Percentiles rank a stretch among this genome's conserved stretches.
phyloP scores from a whole-genome alignment of 2,329 filamentous ascomycete genomes.

The Pseudogymnoascus sp. region DNA sequence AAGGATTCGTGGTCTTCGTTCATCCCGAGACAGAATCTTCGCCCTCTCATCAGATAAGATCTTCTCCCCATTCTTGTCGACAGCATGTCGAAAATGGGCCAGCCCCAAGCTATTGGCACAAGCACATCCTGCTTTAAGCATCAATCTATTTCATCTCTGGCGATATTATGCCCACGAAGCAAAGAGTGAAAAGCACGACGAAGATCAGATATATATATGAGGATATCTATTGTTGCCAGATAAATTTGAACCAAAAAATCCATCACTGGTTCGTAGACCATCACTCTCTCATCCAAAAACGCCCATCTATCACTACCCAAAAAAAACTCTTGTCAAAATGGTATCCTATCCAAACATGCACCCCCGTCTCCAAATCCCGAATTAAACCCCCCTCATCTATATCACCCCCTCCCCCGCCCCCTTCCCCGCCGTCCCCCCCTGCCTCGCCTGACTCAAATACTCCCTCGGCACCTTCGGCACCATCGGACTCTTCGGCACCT shows the following conservation, averaged over 20 bases:
- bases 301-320: neutral
- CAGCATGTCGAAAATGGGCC: too few relatives aligned
- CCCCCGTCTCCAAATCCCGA: neutral
- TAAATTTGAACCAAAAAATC: neutral
- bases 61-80: too few relatives aligned
- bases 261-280: neutral
- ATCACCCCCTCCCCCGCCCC: neutral
- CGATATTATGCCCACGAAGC: too few relatives aligned
- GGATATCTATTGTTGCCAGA: neutral
- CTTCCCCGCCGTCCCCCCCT: neutral
- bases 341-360: neutral
- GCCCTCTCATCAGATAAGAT: too few relatives aligned
- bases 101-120: too few relatives aligned
- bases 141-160: too few relatives aligned
- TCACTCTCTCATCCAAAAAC: neutral
- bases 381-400: neutral
- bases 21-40: too few relatives aligned
- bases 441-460: slow-evolving; percentile 16
- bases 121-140: too few relatives aligned
- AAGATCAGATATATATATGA: neutral
- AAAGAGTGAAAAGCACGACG: neutral
- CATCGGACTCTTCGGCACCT: slow-evolving; percentile 25
- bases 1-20: too few relatives aligned
- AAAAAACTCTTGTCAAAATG: neutral
- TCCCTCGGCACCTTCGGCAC: slow-evolving; percentile 27